These are phyloP conservation scores for Rhizoclosmatium globosum DNA, from an alignment of 192 early-diverging fungal species.

Conservation along the genomic window DNA sequence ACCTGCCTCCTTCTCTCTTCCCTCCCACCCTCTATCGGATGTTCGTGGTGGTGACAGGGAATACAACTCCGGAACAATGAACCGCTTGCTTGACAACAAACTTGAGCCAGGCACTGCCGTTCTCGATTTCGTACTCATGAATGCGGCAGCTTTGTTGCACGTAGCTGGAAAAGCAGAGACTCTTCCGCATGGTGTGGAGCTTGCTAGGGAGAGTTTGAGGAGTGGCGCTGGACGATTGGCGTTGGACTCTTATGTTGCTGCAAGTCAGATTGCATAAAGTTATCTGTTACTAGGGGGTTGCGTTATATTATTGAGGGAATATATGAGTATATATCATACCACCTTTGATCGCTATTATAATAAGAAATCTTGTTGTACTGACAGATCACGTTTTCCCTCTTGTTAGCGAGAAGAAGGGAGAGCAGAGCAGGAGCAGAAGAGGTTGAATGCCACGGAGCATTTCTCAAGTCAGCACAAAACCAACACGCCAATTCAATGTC, in stretches of 20 bases:
- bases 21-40: constrained; percentile 70
- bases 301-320: no score
- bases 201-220: constrained; percentile 78
- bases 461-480: no score
- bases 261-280: constrained; percentile 3
- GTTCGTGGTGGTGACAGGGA: constrained; percentile 76
- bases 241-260: constrained; percentile 68
- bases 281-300: no score
- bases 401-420: no score
- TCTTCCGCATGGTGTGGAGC: constrained; percentile 77
- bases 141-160: constrained; percentile 86
- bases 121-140: constrained; percentile 92
- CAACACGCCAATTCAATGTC: no score
- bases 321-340: no score
- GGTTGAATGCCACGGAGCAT: no score
- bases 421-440: no score
- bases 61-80: constrained; percentile 80
- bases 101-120: constrained; percentile 66
- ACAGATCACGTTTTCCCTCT: no score
- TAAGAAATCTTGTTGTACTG: no score
- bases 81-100: constrained; percentile 70
- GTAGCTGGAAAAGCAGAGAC: constrained; percentile 77
- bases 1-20: constrained; percentile 90
- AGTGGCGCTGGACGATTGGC: constrained; percentile 72
- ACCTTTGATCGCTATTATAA: no score